Conservation (phyloP, 192 early-diverging fungal genomes). For the Coemansia sp. region DNA sequence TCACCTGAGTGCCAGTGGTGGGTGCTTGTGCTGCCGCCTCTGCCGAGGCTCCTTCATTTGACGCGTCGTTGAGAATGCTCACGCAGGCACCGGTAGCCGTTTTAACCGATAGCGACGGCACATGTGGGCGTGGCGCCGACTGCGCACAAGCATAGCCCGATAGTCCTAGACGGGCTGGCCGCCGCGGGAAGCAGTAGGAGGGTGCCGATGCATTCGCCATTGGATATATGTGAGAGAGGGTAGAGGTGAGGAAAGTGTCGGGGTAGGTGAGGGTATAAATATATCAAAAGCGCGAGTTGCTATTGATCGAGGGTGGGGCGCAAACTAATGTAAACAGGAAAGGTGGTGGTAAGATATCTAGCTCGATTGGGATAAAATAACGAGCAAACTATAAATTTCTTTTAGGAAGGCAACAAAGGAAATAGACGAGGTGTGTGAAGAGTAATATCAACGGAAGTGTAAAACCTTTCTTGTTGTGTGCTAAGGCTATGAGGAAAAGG, state of each 20-base stretch:
- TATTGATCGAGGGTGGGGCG: background rate
- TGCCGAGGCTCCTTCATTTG: constrained; percentile 1
- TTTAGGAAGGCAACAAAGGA: constrained; percentile 6
- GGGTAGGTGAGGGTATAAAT: background rate
- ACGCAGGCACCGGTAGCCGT: constrained; percentile 49
- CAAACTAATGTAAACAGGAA: background rate
- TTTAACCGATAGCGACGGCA: constrained; percentile 47
- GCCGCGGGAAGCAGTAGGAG: constrained; percentile 8
- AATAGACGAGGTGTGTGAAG: background rate
- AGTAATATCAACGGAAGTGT: background rate
- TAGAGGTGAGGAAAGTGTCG: background rate
- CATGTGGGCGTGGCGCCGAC: constrained; percentile 17
- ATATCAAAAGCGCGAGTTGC: background rate
- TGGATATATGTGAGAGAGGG: background rate
- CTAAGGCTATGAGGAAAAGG: constrained; percentile 2
- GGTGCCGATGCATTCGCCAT: constrained; percentile 12
- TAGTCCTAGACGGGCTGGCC: constrained; percentile 6
- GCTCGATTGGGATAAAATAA: constrained; percentile 5
- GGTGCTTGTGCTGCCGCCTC: background rate
- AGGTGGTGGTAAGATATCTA: background rate
- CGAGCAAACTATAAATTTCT: constrained; percentile 10
- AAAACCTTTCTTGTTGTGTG: constrained; percentile 2
- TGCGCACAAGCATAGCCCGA: constrained; percentile 7
- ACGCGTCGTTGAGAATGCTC: constrained; percentile 53
- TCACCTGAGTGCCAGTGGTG: background rate